Percentiles rank a stretch among this genome's conserved stretches.
Conservation (phyloP, 2,329 filamentous ascomycete species). For the Berkeleyomyces basicola region DNA sequence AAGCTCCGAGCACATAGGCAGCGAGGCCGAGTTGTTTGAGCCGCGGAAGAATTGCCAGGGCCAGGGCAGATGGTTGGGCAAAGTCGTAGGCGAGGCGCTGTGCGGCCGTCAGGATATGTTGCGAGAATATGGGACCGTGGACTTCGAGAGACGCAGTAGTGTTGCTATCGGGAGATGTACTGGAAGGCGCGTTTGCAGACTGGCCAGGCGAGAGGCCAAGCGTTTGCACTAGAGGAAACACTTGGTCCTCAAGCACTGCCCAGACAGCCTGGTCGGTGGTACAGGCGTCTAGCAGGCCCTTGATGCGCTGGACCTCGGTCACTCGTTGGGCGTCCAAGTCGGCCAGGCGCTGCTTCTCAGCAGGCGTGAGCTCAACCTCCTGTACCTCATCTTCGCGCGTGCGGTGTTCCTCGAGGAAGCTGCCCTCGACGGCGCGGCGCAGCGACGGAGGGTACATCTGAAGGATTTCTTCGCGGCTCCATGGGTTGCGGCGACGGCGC, state of each 20-base stretch:
- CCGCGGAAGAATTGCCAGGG: conserved; percentile 45
- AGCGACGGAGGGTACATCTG: conserved; percentile 25
- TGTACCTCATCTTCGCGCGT: conserved; percentile 2
- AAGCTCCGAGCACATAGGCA: conserved; percentile 55
- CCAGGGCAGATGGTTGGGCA: conserved; percentile 37
- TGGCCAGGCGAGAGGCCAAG: conserved; percentile 29
- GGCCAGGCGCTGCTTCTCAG: not conserved
- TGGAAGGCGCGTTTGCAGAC: not conserved
- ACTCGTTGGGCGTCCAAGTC: conserved; percentile 6
- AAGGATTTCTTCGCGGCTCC: conserved; percentile 21
- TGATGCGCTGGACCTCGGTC: conserved; percentile 33
- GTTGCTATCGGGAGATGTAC: not conserved
- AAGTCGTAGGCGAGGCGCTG: conserved; percentile 42
- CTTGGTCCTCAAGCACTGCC: conserved; percentile 47
- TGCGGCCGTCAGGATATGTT: conserved; percentile 41
- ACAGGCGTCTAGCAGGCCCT: conserved; percentile 35
- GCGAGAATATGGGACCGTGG: conserved; percentile 48
- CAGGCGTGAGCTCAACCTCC: not conserved
- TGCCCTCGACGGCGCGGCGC: conserved; percentile 24
- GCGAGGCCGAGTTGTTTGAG: conserved; percentile 51
- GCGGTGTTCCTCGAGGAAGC: conserved; percentile 24
- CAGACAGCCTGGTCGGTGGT: conserved; percentile 48
- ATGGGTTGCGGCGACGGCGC: not conserved
- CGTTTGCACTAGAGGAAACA: conserved; percentile 42
- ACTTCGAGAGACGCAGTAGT: conserved; percentile 27